These are phyloP conservation scores for Inonotus hispidus DNA, from an alignment of 1,284 basidiomycete species.

Conservation along the genomic window DNA sequence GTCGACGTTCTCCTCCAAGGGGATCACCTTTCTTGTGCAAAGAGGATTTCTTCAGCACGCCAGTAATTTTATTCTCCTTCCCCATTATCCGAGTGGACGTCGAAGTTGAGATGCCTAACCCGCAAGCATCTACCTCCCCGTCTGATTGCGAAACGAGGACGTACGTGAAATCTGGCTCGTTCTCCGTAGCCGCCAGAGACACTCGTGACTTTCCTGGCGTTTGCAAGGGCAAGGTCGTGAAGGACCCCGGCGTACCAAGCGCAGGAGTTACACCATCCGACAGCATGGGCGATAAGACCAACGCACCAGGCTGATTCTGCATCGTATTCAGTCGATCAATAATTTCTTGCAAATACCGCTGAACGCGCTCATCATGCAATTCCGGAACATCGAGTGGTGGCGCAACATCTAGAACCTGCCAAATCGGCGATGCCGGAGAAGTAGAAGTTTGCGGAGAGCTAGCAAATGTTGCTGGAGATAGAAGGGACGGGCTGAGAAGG, in stretches of 20 bases:
- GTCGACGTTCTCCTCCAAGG: conserved; percentile 21
- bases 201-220: neutral
- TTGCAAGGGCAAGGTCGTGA: neutral
- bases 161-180: conserved; percentile 1
- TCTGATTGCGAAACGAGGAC: conserved; percentile 1
- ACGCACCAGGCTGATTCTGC: conserved; percentile 37
- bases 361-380: conserved; percentile 64
- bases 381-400: conserved; percentile 36
- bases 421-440: conserved; percentile 27
- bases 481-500: conserved; percentile 2
- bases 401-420: conserved; percentile 32
- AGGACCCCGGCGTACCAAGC: conserved; percentile 14
- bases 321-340: conserved; percentile 75
- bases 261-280: conserved; percentile 23
- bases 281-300: conserved; percentile 19
- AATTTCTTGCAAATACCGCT: conserved; percentile 77
- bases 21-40: conserved; percentile 32
- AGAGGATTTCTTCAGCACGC: conserved; percentile 39
- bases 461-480: conserved; percentile 24
- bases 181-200: neutral
- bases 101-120: conserved; percentile 6
- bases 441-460: conserved; percentile 27
- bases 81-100: conserved; percentile 19
- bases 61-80: conserved; percentile 31
- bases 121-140: neutral